A percentile compares a stretch with the other conserved stretches of the same genome.
These are phyloP conservation scores for Jackrogersella multiformis DNA, from an alignment of 495 filamentous ascomycete genomes.

Conservation along the genomic window DNA sequence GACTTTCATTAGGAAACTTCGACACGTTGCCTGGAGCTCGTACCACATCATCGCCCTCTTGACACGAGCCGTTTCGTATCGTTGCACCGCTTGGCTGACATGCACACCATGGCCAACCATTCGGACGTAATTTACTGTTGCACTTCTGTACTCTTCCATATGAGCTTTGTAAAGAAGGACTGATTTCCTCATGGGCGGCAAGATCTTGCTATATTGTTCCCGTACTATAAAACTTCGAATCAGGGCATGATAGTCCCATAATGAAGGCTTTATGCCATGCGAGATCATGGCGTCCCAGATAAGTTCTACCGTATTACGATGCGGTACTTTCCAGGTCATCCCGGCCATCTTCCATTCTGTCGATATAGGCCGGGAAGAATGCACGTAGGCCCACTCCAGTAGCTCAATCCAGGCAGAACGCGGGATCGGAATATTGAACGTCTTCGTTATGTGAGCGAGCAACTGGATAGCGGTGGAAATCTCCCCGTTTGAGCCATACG, in stretches of 20 bases:
- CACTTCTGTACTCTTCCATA: constrained; percentile 40
- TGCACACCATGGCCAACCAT: constrained; percentile 16
- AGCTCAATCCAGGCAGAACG: constrained; percentile 45
- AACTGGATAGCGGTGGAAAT: constrained; percentile 44
- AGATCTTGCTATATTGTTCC: constrained; percentile 16
- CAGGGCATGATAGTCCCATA: constrained; percentile 45
- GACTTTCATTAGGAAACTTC: constrained; percentile 31
- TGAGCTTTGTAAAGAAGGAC: constrained; percentile 42
- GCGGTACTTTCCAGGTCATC: constrained; percentile 32
- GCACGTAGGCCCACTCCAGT: constrained; percentile 51
- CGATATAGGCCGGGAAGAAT: constrained; percentile 33
- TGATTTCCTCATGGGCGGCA: constrained; percentile 42
- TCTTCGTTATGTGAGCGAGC: constrained; percentile 42
- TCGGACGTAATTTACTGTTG: constrained; percentile 46
- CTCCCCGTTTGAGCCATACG: constrained; percentile 50
- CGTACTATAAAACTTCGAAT: constrained; percentile 43
- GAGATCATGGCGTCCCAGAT: constrained; percentile 51
- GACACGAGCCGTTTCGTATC: constrained; percentile 35
- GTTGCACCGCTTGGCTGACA: constrained; percentile 2
- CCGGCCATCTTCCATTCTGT: constrained; percentile 43
- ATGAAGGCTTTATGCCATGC: constrained; percentile 43
- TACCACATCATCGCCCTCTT: constrained; percentile 42
- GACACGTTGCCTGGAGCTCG: constrained; percentile 38
- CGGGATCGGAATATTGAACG: constrained; percentile 44
- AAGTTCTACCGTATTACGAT: constrained; percentile 33